phyloP scores from a whole-genome alignment of 108 stramenopile genomes.

The Cylindrotheca fusiformis region DNA sequence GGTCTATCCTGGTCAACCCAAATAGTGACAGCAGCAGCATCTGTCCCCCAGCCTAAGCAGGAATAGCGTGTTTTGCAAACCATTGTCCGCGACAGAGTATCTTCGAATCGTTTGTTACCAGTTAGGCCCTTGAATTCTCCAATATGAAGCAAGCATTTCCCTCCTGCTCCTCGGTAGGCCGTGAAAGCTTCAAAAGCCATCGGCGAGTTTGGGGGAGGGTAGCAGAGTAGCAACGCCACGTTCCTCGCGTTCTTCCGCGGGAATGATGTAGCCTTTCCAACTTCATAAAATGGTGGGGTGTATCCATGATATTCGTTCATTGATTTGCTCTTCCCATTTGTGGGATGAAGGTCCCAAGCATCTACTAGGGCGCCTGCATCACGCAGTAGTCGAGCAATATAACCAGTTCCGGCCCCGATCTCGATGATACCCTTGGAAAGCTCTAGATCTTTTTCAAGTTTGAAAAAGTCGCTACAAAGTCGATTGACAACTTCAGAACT shows the following conservation, averaged over 20 bases:
- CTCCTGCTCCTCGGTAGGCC: conserved; percentile 26
- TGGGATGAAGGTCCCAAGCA: conserved; percentile 49
- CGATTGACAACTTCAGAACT: conserved; percentile 5
- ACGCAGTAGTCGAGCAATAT: conserved; percentile 40
- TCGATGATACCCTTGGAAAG: conserved; percentile 28
- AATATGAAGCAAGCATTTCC: conserved; percentile 39
- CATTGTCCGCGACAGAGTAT: conserved; percentile 12
- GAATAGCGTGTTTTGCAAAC: conserved; percentile 21
- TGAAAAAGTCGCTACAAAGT: background rate
- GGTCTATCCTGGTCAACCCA: conserved; percentile 25
- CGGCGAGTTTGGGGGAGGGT: conserved; percentile 52
- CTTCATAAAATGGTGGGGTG: conserved; percentile 38
- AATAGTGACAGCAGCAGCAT: conserved; percentile 48
- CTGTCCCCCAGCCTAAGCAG: conserved; percentile 53
- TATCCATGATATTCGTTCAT: conserved; percentile 63
- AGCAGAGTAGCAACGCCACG: conserved; percentile 44
- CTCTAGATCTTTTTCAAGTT: conserved; percentile 6
- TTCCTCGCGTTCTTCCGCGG: conserved; percentile 1
- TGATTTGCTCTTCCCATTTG: background rate
- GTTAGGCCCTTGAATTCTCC: conserved; percentile 64
- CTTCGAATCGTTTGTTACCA: conserved; percentile 41
- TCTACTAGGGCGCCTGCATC: conserved; percentile 19
- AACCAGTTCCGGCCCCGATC: conserved; percentile 64
- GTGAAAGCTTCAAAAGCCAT: conserved; percentile 42
- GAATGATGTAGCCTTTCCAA: conserved; percentile 17